These are phyloP conservation scores for Fraxinus cuspidata DNA, from an alignment of 257 asterid species.

Conservation along the genomic window DNA sequence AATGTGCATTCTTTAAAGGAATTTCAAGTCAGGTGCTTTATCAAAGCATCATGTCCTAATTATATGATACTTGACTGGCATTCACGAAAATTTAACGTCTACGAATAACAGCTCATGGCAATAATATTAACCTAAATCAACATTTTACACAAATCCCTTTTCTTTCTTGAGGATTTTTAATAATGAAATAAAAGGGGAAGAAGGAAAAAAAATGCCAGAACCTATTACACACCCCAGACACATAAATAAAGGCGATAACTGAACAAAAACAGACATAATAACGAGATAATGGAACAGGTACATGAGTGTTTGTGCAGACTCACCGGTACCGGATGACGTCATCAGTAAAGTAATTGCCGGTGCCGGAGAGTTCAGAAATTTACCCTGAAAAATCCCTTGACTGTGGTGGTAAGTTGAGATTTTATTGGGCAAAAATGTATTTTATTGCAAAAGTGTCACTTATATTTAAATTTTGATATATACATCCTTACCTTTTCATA, in stretches of 20 bases:
- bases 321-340: conserved; percentile 11
- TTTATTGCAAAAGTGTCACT: neutral
- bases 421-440: neutral
- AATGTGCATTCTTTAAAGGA: neutral
- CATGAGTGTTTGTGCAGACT: neutral
- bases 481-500: no score
- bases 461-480: no score
- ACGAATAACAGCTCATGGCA: neutral
- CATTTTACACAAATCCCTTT: neutral
- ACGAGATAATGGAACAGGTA: neutral
- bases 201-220: neutral
- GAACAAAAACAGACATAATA: neutral
- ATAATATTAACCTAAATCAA: neutral
- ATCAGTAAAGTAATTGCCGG: neutral
- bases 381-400: conserved; percentile 13
- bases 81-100: neutral
- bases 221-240: neutral
- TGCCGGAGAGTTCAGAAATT: neutral
- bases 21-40: neutral
- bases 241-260: neutral
- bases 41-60: neutral
- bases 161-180: neutral
- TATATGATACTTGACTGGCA: neutral
- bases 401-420: neutral
- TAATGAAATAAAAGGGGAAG: no score